Evolutionary conservation across 306 rosid species (phyloP).

Genomic region (Quercus glauca): DNA sequence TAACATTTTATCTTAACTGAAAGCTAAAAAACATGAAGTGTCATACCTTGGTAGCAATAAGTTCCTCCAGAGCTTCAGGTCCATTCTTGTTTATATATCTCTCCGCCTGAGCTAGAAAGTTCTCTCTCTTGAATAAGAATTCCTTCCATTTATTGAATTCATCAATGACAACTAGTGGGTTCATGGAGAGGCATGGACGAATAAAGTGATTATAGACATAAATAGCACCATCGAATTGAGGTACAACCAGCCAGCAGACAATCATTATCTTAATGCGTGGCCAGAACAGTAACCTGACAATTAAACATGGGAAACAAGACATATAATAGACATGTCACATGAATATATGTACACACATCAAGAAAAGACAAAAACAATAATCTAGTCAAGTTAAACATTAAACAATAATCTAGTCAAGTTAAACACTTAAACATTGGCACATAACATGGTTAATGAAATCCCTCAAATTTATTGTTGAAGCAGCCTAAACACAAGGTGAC

Average conservation of each 20-base stretch:
- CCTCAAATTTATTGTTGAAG: not conserved
- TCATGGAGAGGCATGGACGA: constrained; percentile 15
- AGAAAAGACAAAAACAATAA: not conserved
- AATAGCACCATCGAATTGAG: constrained; percentile 51
- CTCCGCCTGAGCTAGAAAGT: constrained; percentile 39
- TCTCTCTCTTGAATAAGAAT: constrained; percentile 24
- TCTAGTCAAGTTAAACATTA: not conserved
- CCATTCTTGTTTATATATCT: constrained; percentile 19
- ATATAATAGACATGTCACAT: not conserved
- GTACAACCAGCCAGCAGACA: constrained; percentile 37
- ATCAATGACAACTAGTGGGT: constrained; percentile 6
- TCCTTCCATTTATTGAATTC: constrained; percentile 27
- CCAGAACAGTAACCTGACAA: constrained; percentile 49
- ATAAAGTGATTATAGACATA: constrained; percentile 35
- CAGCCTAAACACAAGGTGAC: not conserved
- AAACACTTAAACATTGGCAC: no score
- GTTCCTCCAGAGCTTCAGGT: constrained; percentile 29
- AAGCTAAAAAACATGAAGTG: not conserved
- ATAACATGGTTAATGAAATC: no score
- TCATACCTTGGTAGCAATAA: constrained; percentile 47
- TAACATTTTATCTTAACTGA: not conserved
- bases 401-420: no score
- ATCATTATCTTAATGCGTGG: constrained; percentile 45
- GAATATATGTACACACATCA: not conserved
- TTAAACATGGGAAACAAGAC: constrained; percentile 8